Base-by-base conservation (phyloP, 768 basidiomycete species). In the Rhizopogon salebrosus region DNA sequence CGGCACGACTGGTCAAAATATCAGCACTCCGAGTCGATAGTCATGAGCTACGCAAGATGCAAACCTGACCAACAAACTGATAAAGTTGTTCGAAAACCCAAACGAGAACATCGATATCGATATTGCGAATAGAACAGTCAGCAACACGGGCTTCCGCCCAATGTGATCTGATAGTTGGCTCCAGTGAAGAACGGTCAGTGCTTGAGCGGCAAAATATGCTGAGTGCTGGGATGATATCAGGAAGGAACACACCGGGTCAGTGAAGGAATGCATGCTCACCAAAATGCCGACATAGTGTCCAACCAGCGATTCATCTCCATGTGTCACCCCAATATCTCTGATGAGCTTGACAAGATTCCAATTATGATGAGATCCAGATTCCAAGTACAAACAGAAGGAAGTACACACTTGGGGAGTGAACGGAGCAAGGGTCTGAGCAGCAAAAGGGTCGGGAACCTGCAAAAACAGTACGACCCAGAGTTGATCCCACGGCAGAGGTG, bases 371-470 rank as follows among this genome's bases (percentile, higher is more conserved):
- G n/a, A 38, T 55, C 50, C 31, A 35, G n/a, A n/a, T n/a, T n/a
- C n/a, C n/a, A n/a, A n/a, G n/a, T n/a, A n/a, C n/a, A n/a, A n/a
- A n/a, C n/a, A n/a, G n/a, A 7, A 7, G 8, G 10, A 38, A 38
- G 18, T 1, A 38, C 74, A 41, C 54, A 82, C 83, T 69, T 86
- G 79, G 3, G 83, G 83, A 36, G 80, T 76, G 60, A 86, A 87
- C 1, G 86, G 85, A 51, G 78, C 82, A 54, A 87, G 85, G 52
- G 87, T 83, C 57, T 85, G 77, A 14, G 78, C 78, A 8, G 85
- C 85, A 56, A 89, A 66, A 3, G 86, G 85, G 63, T 89, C 85
- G 45, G 84, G 78, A 48, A 87, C 76, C 65, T 87, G 85, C 27
- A 89, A 72, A 58, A 85, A 72, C 54, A 89, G 65, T 2, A 87